Base-by-base conservation (phyloP, 441 rosid species). In the Pelargonium australe region DNA sequence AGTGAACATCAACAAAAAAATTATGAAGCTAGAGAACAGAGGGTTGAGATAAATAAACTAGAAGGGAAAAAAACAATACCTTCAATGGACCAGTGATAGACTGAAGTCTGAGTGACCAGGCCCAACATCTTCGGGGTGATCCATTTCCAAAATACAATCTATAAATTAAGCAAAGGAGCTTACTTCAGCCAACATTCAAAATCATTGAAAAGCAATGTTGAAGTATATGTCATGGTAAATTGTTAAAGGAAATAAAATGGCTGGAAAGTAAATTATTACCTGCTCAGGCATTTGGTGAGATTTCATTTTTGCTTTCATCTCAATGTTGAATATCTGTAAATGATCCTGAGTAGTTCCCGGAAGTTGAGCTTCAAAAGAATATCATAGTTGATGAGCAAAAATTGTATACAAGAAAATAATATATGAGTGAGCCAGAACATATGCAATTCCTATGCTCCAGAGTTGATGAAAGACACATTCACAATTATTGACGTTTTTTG, bases 61-160 rank as follows among this genome's bases (percentile, higher is more conserved):
- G 34, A 13, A 53, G 11, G 23, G n/a, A 58, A 70, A 70, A 70
- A 51, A 71, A 31, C 3, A 68, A 70, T 77, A 87, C 99, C 99
- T 85, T 96, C 99, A 81, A 91, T 96, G 37, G 96, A 85, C 99
- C 99, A 96, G 76, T 96, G 99, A 85, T 88, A 91, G 58, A 93
- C 97, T 0, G 97, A 75, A 47, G 91, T 73, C 79, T 93, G 99
- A 31, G 99, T 96, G 66, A 93, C 98, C 72, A 96, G 77, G 67
- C 97, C 99, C 87, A 96, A 67, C 97, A 93, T 85, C 75, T 91
- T 93, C 23, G 88, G 87, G 62, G 85, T 77, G 75, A 96, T 87
- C 99, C 99, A 96, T 81, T 93, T 96, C 99, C 99, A 96, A 81
- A 96, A 96, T 67, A 89, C 89, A 78, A 96, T 92, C 99, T 96